Base-by-base conservation (phyloP, 2,329 filamentous ascomycete species). In the Neoarthrinium moseri region DNA sequence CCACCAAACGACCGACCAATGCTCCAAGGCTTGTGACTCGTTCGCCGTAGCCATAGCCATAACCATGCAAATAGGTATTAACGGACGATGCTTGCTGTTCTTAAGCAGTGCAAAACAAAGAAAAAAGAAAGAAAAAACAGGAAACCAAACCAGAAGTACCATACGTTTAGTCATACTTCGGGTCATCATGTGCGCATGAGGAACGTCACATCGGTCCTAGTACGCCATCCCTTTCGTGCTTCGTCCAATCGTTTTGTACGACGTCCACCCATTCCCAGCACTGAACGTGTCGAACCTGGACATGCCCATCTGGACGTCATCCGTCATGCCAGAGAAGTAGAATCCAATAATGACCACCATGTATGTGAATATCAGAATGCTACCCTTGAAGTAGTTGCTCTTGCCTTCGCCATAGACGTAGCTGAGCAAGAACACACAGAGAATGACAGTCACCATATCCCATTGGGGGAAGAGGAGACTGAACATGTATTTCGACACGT, bases 341-440 rank as follows among this genome's bases (percentile, higher is more conserved):
- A 95, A 99, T 2, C 94, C 94, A 35, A 89, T 81, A 22, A 96
- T 74, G 39, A 99, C 90, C 22, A 97, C 94, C 20, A 97, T 69
- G 65, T 99, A 99, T 26, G 89, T 94, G 41, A 99, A 74, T 52
- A 97, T 83, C 43, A 99, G 76, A 56, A 97, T 96, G 54, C 89
- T 95, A 42, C 94, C 94, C 73, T 99, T 99, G 82, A 99, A 99
- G 69, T 99, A 99, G 69, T 99, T 99, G 74, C 91, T 97, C 81
- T 99, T 99, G 32, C 94, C 94, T 70, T 99, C 94, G 42, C 92
- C 89, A 58, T 97, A 95, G 75, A 99, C 92, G 74, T 97, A 96
- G 60, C 91, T 96, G 54, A 99, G 82, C 46, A 99, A 73, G 72
- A 99, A 96, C 15, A 99, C 91, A 60, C 92, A 96, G 13, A 99